Evolutionary conservation across 192 early-diverging fungal genomes (phyloP).

Genomic region (Podila clonocystis): DNA sequence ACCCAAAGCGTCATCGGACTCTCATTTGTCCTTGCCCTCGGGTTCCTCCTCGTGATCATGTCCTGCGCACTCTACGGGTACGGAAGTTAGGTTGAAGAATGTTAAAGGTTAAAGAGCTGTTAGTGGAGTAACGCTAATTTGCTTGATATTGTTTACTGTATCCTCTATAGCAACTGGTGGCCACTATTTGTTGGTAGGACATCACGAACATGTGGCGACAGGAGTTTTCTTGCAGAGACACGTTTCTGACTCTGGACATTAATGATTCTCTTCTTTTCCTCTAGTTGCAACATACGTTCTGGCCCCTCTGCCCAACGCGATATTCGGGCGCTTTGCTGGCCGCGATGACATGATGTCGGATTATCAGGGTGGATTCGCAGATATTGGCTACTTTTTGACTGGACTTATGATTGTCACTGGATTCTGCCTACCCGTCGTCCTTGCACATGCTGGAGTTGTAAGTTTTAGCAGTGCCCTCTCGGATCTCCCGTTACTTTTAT

Average conservation of each 20-base stretch:
- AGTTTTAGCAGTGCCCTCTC: too few relatives aligned
- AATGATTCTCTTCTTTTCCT: not conserved
- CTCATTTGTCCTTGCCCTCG: conserved; percentile 90
- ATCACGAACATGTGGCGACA: too few relatives aligned
- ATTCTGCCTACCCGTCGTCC: conserved; percentile 82
- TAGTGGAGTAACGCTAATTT: not conserved
- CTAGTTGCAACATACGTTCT: conserved; percentile 88
- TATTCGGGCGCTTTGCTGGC: conserved; percentile 78
- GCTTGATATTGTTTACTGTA: not conserved
- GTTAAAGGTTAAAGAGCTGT: not conserved
- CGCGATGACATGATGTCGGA: conserved; percentile 78
- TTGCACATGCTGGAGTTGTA: conserved; percentile 84
- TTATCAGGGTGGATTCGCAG: conserved; percentile 63
- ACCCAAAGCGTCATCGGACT: conserved; percentile 78
- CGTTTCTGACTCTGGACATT: not conserved
- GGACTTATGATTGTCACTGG: conserved; percentile 92
- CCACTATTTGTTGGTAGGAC: conserved; percentile 83
- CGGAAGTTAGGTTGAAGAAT: conserved; percentile 2
- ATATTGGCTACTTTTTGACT: conserved; percentile 89
- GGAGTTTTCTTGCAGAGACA: too few relatives aligned
- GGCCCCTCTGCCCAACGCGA: conserved; percentile 91
- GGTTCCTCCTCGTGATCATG: conserved; percentile 93
- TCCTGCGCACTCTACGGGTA: conserved; percentile 94
- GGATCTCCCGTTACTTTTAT: too few relatives aligned
- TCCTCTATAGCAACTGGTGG: conserved; percentile 90